phyloP scores from a whole-genome alignment of 108 stramenopile genomes.

The Parmales sp. region DNA sequence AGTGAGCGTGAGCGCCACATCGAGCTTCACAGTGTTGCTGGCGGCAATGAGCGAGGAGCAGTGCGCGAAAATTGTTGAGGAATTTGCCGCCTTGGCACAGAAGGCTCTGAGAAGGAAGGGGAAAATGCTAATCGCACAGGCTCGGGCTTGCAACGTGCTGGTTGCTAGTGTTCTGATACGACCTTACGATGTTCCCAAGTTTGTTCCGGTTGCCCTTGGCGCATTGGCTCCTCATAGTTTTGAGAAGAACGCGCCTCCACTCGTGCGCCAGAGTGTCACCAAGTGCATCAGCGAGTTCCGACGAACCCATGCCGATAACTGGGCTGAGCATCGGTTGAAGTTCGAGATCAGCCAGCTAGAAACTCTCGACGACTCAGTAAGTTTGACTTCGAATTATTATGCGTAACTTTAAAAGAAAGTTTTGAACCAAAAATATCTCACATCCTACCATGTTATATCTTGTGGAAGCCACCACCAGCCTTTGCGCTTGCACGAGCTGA shows the following conservation, averaged over 20 bases:
- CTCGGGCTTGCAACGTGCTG: conserved; percentile 62
- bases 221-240: conserved; percentile 81
- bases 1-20: conserved; percentile 51
- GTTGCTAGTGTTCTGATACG: conserved; percentile 61
- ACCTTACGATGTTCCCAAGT: conserved; percentile 73
- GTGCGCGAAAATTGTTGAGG: conserved; percentile 46
- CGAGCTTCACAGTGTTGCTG: conserved; percentile 73
- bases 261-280: conserved; percentile 76
- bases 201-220: conserved; percentile 62
- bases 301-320: conserved; percentile 79
- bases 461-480: too few relatives aligned
- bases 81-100: conserved; percentile 56
- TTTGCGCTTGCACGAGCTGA: too few relatives aligned
- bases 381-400: too few relatives aligned
- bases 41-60: conserved; percentile 41
- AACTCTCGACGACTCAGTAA: conserved; percentile 70
- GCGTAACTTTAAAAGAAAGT: too few relatives aligned
- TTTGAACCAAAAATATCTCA: too few relatives aligned
- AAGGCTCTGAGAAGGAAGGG: conserved; percentile 54
- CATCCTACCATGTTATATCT: too few relatives aligned
- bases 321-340: conserved; percentile 61
- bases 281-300: conserved; percentile 77
- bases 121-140: conserved; percentile 41
- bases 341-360: conserved; percentile 75
- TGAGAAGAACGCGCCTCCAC: conserved; percentile 61